Conservation (phyloP, 176 grass and related monocot genomes). For the barley (Hordeum vulgare) region DNA sequence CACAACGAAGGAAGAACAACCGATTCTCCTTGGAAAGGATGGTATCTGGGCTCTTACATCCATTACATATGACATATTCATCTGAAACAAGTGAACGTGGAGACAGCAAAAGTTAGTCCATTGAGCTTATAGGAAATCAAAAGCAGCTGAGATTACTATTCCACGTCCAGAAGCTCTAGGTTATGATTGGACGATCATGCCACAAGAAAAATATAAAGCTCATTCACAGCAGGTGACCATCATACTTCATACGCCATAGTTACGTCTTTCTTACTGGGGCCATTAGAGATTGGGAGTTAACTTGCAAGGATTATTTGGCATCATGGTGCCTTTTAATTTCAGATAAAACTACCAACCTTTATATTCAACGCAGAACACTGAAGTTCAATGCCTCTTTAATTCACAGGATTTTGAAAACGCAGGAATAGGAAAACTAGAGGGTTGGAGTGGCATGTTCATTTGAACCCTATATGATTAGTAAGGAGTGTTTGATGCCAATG, state of each 20-base stretch:
- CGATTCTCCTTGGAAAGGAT: conserved; percentile 99
- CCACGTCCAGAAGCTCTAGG: not conserved
- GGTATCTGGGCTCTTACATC: conserved; percentile 97
- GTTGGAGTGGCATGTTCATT: too few species aligned
- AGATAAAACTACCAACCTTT: not conserved
- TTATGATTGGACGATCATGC: not conserved
- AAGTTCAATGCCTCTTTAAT: too few species aligned
- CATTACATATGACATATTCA: conserved; percentile 99
- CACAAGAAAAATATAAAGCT: conserved; percentile 4
- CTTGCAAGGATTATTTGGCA: not conserved
- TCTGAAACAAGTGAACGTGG: conserved; percentile 30
- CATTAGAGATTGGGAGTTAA: not conserved
- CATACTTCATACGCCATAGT: not conserved
- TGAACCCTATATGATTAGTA: too few species aligned
- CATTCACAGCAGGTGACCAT: too few species aligned
- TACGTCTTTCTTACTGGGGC: not conserved
- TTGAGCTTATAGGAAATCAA: not conserved
- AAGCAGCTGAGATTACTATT: not conserved
- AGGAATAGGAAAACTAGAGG: too few species aligned
- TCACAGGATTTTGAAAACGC: too few species aligned
- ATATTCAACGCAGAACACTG: too few species aligned
- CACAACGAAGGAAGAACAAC: conserved; percentile 92
- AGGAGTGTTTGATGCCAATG: too few species aligned
- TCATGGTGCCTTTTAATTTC: too few species aligned
- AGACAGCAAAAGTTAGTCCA: not conserved